phyloP scores from a whole-genome alignment of 2,329 filamentous ascomycete species.

The Parastagonospora nodorum region DNA sequence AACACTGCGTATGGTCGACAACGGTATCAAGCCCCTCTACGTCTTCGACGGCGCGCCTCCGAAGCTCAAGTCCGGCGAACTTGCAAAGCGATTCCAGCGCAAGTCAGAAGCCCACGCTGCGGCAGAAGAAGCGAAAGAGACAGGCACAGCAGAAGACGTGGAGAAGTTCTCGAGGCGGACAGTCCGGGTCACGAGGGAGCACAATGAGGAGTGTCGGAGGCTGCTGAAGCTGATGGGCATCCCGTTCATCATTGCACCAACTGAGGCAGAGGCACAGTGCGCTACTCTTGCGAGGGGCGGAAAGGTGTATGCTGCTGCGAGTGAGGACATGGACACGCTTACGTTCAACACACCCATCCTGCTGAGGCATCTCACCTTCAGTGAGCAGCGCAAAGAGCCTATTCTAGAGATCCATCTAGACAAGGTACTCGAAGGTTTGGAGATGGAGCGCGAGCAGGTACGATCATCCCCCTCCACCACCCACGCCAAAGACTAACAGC shows the following conservation, averaged over 20 bases:
- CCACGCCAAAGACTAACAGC: slow-evolving; percentile 7
- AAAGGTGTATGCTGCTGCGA: slow-evolving; percentile 95
- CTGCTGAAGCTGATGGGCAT: slow-evolving; percentile 95
- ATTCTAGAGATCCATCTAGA: slow-evolving; percentile 93
- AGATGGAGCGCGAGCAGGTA: slow-evolving; percentile 87
- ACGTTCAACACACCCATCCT: slow-evolving; percentile 94
- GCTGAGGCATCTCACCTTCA: slow-evolving; percentile 91
- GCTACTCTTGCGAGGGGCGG: slow-evolving; percentile 85
- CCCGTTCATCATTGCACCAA: slow-evolving; percentile 92
- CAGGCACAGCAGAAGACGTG: slow-evolving; percentile 93
- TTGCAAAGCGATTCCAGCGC: slow-evolving; percentile 93
- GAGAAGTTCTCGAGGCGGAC: slow-evolving; percentile 96
- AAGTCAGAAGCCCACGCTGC: slow-evolving; percentile 91
- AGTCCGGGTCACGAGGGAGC: slow-evolving; percentile 92
- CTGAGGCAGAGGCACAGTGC: slow-evolving; percentile 96
- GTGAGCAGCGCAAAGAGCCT: slow-evolving; percentile 95
- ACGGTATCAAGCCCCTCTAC: slow-evolving; percentile 97
- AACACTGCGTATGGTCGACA: slow-evolving; percentile 96
- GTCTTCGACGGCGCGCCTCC: slow-evolving; percentile 97
- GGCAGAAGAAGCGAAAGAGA: slow-evolving; percentile 95
- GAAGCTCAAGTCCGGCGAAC: slow-evolving; percentile 95
- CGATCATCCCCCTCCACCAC: slow-evolving; percentile 8
- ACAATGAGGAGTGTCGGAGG: slow-evolving; percentile 92
- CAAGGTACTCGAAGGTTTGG: slow-evolving; percentile 82
- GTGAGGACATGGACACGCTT: slow-evolving; percentile 98